Base-by-base conservation (phyloP, 163 green algal genomes). In the Scenedesmus sp. region DNA sequence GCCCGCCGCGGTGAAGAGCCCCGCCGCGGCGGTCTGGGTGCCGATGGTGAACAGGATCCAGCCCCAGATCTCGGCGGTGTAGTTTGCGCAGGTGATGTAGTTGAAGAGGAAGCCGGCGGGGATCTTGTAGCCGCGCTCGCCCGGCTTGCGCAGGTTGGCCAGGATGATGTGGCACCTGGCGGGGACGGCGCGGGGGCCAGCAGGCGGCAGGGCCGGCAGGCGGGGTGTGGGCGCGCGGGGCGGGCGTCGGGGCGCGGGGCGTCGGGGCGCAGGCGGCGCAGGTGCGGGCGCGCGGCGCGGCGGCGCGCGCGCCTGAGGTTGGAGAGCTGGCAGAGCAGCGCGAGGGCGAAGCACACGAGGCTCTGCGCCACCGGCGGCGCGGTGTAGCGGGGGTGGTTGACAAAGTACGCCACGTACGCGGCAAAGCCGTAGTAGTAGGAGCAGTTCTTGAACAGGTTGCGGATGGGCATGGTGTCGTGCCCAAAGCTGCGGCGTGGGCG, bases 311-410 rank as follows among this genome's bases (percentile, higher is more conserved):
- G 75, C 74, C 66, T 80, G 20, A 90, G 72, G 82, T 95, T 95
- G 58, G 69, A 71, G 3, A 90, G 54, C 87, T 94, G 88, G 81
- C 83, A 92, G 28, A 86, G 20, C 39, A 96, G 53, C 11, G 75
- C 89, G 34, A 92, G 58, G 13, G 64, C 82, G 42, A 96, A 78
- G 44, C 79, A 72, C 14, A 92, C 56, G n/a, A 87, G 75, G 29
- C 86, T 87, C 14, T 87, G 75, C 22, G 39, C 42, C 7, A 87
- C 31, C 15, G 87, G 77, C 0, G 94, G 92, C 13, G 89, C 4
- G 2, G 94, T 98, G 93, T 99, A 99, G 47, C 91, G 75, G 26
- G 96, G 96, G 88, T 99, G 96, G 87, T 99, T 99, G 75, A 98
- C 85, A 63, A 99, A 99, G 90, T 99, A 99, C 10, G 89, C 91